Percentiles rank a stretch among this genome's conserved stretches.
Conservation (phyloP, 2,329 filamentous ascomycete genomes). For the Sphaceloma murrayae region DNA sequence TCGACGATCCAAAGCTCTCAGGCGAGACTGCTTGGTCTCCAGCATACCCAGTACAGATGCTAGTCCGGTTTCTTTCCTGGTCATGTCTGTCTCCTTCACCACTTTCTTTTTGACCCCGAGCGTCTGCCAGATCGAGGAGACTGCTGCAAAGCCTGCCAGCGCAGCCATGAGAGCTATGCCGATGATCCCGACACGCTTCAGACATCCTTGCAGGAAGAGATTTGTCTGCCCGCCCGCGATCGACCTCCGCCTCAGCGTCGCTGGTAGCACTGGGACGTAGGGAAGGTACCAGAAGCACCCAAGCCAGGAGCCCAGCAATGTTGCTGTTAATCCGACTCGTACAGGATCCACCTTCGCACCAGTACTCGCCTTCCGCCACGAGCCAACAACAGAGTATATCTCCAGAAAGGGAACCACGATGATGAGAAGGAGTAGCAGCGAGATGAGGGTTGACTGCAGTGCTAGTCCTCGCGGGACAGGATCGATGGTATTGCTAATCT, state of each 20-base stretch:
- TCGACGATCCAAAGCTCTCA: slow-evolving; percentile 62
- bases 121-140: slow-evolving; percentile 77
- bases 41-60: slow-evolving; percentile 75
- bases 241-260: slow-evolving; percentile 13
- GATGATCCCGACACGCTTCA: slow-evolving; percentile 67
- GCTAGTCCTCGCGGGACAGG: slow-evolving; percentile 57
- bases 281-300: slow-evolving; percentile 58
- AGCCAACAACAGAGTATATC: slow-evolving; percentile 47
- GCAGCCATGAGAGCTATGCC: slow-evolving; percentile 80
- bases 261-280: slow-evolving; percentile 28
- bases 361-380: slow-evolving; percentile 2
- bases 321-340: slow-evolving; percentile 38
- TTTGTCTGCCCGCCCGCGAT: slow-evolving; percentile 23
- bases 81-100: slow-evolving; percentile 58
- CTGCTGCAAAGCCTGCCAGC: slow-evolving; percentile 81
- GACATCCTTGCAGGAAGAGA: slow-evolving; percentile 45
- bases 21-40: slow-evolving; percentile 59
- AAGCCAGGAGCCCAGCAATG: slow-evolving; percentile 58
- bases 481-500: slow-evolving; percentile 68
- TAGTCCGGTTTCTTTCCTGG: slow-evolving; percentile 67
- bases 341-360: slow-evolving; percentile 28
- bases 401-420: slow-evolving; percentile 70
- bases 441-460: slow-evolving; percentile 59
- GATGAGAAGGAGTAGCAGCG: slow-evolving; percentile 62
- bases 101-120: slow-evolving; percentile 57